Evolutionary conservation across 768 basidiomycete genomes (phyloP), one percentile per base, ranked within the genome.

Genomic region (Tephrocybe sp.): DNA sequence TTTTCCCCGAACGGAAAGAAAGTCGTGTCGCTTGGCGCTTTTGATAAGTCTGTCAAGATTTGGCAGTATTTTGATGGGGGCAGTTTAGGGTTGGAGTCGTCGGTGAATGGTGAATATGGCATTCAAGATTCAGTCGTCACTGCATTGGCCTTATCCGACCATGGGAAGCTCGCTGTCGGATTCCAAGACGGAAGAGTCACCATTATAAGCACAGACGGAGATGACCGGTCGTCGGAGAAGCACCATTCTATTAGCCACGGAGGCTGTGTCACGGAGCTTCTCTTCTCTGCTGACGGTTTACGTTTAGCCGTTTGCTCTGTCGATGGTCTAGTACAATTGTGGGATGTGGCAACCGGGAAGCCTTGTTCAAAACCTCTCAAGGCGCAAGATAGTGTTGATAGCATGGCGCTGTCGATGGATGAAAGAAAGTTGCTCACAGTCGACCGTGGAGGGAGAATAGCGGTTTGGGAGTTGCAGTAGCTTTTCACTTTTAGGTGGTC

Each of bases 131-230:
- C 10, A 11, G 20, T 15, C 33, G 30, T 50, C 26, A 33, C 15
- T 17, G 41, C 40, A 26, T n/a, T 43, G 28, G 49, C 40, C n/a
- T 42, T 43, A 9, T 42, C 40, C 15, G 17, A 30, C 30, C 18
- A 50, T 9, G 40, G 30, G 9, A 17, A 3, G 9, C 18, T 43
- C 17, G 49, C 41, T 12, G 15, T 50, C 10, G 49, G 49, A 21
- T 50, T 50, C 23, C 18, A 50, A 28, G 40, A 50, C 37, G 49
- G 49, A 33, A 34, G 41, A 25, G 21, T 50, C 41, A 2, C 33
- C 6, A 24, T 50, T 7, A 34, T 34, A 20, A 39, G 40, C 12
- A 39, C 32, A 23, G 49, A 50, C 12, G 34, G 38, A 18, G 49
- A 40, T 18, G 49, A 23, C 2, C 4, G 28, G 25, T 50, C 40